phyloP scores from a whole-genome alignment of 73 alveolate genomes.

The Paramecium tetraurelia region DNA sequence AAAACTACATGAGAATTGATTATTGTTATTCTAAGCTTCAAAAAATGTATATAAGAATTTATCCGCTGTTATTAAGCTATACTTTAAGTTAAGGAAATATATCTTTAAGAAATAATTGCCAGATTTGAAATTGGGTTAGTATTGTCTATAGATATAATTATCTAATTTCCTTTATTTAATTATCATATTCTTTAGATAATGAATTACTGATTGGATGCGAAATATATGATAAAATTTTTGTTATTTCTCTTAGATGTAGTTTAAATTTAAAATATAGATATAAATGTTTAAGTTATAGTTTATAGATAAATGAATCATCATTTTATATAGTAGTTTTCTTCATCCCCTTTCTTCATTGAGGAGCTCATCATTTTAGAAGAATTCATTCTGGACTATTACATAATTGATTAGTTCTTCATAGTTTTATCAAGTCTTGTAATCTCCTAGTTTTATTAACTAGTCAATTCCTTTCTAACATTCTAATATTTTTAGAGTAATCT shows the following conservation, averaged over 20 bases:
- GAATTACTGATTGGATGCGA: neutral
- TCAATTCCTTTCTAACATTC: constrained; percentile 60
- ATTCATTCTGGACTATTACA: constrained; percentile 46
- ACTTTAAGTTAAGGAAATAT: too few relatives aligned
- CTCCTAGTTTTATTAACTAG: constrained; percentile 51
- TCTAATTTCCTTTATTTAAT: neutral
- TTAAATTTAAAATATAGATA: too few relatives aligned
- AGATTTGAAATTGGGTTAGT: too few relatives aligned
- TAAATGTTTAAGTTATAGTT: neutral
- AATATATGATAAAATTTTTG: too few relatives aligned
- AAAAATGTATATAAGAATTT: too few relatives aligned
- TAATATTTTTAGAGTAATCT: constrained; percentile 58
- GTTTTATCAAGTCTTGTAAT: constrained; percentile 56
- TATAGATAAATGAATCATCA: neutral
- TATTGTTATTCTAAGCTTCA: too few relatives aligned
- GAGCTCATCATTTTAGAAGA: neutral
- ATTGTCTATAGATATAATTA: too few relatives aligned
- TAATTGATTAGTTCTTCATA: constrained; percentile 25
- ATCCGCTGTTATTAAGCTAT: too few relatives aligned
- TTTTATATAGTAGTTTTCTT: neutral
- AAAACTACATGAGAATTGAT: too few relatives aligned
- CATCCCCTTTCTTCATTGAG: neutral
- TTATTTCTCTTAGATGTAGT: too few relatives aligned
- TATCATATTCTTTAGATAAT: neutral
- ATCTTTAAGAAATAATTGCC: too few relatives aligned